Evolutionary conservation across 2,329 filamentous ascomycete species (phyloP).

Genomic region (Fusarium subtropicale): DNA sequence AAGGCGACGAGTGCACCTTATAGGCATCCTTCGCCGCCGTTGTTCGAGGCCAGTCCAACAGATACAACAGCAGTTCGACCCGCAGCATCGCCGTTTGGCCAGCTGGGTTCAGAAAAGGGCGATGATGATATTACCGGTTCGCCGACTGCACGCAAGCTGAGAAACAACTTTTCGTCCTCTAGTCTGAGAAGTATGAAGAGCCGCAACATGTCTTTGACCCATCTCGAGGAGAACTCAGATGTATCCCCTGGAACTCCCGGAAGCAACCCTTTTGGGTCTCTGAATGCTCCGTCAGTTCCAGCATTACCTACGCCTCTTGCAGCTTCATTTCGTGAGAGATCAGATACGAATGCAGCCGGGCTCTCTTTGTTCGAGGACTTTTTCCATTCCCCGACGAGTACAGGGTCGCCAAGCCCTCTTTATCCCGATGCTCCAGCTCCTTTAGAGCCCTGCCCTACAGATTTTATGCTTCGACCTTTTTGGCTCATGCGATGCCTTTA

Average conservation of each 20-base stretch:
- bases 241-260: slow-evolving; percentile 80
- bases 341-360: slow-evolving; percentile 69
- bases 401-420: slow-evolving; percentile 74
- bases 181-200: slow-evolving; percentile 78
- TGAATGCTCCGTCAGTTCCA: slow-evolving; percentile 63
- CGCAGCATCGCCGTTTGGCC: slow-evolving; percentile 50
- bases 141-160: slow-evolving; percentile 62
- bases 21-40: slow-evolving; percentile 44
- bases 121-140: slow-evolving; percentile 62
- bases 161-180: slow-evolving; percentile 77
- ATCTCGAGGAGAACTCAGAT: slow-evolving; percentile 71
- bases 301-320: slow-evolving; percentile 75
- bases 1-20: slow-evolving; percentile 23
- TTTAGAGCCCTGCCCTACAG: slow-evolving; percentile 91
- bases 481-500: slow-evolving; percentile 97
- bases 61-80: slow-evolving; percentile 42
- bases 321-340: slow-evolving; percentile 69
- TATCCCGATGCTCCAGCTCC: slow-evolving; percentile 76
- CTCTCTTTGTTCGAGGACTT: slow-evolving; percentile 86
- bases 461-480: slow-evolving; percentile 90
- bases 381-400: slow-evolving; percentile 74
- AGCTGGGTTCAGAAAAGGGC: slow-evolving; percentile 50
- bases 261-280: slow-evolving; percentile 72
- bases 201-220: slow-evolving; percentile 76
- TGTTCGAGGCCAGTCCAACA: slow-evolving; percentile 45